Base-by-base conservation (phyloP, 257 asterid genomes). In the Mitragyna speciosa region DNA sequence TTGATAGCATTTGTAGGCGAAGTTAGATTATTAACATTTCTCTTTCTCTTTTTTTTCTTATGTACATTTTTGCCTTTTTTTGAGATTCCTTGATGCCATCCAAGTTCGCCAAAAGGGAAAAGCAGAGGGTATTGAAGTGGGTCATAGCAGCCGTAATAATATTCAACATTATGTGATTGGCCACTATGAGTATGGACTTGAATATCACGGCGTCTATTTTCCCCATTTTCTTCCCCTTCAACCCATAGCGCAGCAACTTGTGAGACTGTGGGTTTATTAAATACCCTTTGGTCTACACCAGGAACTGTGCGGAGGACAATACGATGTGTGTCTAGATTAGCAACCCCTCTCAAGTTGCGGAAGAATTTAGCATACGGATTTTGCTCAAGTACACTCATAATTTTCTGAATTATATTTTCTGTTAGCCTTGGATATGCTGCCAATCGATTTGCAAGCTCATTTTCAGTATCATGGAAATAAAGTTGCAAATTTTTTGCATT, bases 71-170 rank as follows among this genome's bases (percentile, higher is more conserved):
- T 9, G 0, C 49, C 49, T 45, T 45, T 45, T 8, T 45, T 45
- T 6, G 49, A 2, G 26, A 58, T 58, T 58, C 64, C 64, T 20
- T 58, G 28, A 22, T 58, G 12, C 28, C 30, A 58, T 6, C 28
- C 28, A 58, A 58, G 28, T 20, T 58, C 64, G 2, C 76, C 36
- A 26, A 24, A 47, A 2, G 76, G 63, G 5, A 72, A 72, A 20
- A 72, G 45, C 22, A 72, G 12, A 2, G 76, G 76, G 10, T 72
- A 72, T 28, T 72, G 76, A 0, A 72, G 14, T 12, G 76, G 76
- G 8, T 72, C 76, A 72, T 48, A 72, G 6, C 76, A 72, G 1
- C 58, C 76, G 14, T 72, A 72, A 7, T 26, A 72, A 2, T 72
- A 45, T 12, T 47, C 12, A 3, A 72, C 26, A 48, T 5, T n/a